Conservation (phyloP, 2,329 filamentous ascomycete genomes). For the Colletotrichum navitas region DNA sequence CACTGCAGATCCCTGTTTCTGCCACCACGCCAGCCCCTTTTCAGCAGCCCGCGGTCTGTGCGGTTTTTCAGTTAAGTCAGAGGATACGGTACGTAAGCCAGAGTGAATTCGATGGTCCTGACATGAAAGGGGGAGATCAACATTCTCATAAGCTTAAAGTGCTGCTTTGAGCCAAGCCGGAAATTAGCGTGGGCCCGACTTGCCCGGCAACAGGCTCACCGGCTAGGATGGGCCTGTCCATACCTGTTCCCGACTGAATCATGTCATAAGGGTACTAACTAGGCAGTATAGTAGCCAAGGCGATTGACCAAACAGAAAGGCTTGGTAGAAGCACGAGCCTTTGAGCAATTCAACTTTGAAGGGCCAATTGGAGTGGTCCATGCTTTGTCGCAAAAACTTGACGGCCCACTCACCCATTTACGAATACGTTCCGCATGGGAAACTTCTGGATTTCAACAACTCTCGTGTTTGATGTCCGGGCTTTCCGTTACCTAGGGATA, state of each 20-base stretch:
- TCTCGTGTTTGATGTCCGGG: no score
- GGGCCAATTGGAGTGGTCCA: no score
- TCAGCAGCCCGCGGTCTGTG: no score
- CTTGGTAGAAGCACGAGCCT: slow-evolving; percentile 22
- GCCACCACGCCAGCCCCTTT: no score
- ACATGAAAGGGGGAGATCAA: background rate
- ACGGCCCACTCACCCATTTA: no score
- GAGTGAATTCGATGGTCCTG: background rate
- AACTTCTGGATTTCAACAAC: no score
- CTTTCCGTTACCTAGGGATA: no score
- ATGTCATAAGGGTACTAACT: background rate
- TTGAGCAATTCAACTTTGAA: background rate
- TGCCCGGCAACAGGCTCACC: background rate
- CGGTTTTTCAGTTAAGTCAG: no score
- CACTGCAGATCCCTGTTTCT: no score
- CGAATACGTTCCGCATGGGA: no score
- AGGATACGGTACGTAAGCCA: no score
- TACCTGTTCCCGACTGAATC: slow-evolving; percentile 9
- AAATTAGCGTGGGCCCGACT: slow-evolving; percentile 23
- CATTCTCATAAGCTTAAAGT: slow-evolving; percentile 31
- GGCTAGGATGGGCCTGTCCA: slow-evolving; percentile 17
- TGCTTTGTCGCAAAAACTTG: no score
- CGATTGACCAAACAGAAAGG: slow-evolving; percentile 26
- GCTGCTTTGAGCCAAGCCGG: slow-evolving; percentile 7
- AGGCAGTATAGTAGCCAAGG: slow-evolving; percentile 8